Evolutionary conservation across 192 early-diverging fungal species (phyloP).

Genomic region (Mortierella claussenii): DNA sequence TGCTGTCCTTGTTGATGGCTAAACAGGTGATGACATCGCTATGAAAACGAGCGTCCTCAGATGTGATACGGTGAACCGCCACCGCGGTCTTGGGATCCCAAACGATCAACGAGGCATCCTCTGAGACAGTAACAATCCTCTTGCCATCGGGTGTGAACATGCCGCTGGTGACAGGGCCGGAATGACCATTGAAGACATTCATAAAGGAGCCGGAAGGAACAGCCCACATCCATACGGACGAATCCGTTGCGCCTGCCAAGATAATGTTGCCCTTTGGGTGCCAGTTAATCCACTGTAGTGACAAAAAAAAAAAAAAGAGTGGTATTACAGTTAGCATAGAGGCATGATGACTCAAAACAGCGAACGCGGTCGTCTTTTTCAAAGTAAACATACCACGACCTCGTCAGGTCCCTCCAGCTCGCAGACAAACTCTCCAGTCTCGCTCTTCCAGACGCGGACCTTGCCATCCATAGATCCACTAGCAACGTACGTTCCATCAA

Average conservation of each 20-base stretch:
- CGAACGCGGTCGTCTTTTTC: too few relatives aligned
- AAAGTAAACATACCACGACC: constrained; percentile 77
- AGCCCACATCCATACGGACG: constrained; percentile 97
- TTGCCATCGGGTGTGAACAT: constrained; percentile 93
- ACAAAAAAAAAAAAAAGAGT: neutral
- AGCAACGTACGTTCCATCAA: constrained; percentile 86
- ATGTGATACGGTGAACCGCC: constrained; percentile 68
- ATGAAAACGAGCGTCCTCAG: constrained; percentile 89
- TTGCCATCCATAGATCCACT: constrained; percentile 97
- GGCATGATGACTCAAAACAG: too few relatives aligned
- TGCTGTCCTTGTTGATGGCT: constrained; percentile 77
- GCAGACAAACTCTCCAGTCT: constrained; percentile 69
- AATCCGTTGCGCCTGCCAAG: constrained; percentile 89
- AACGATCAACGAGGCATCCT: constrained; percentile 83
- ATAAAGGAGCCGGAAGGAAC: constrained; percentile 90
- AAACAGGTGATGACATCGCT: constrained; percentile 79
- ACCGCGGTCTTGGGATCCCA: constrained; percentile 95
- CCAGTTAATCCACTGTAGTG: constrained; percentile 89
- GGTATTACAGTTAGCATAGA: neutral
- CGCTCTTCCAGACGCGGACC: constrained; percentile 76
- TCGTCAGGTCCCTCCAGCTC: constrained; percentile 91
- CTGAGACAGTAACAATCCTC: constrained; percentile 82
- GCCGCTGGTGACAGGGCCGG: constrained; percentile 85
- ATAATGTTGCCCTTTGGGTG: constrained; percentile 94
- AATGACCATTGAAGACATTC: constrained; percentile 94